phyloP scores from a whole-genome alignment of 2,329 filamentous ascomycete genomes.

The Bisporella sp. region DNA sequence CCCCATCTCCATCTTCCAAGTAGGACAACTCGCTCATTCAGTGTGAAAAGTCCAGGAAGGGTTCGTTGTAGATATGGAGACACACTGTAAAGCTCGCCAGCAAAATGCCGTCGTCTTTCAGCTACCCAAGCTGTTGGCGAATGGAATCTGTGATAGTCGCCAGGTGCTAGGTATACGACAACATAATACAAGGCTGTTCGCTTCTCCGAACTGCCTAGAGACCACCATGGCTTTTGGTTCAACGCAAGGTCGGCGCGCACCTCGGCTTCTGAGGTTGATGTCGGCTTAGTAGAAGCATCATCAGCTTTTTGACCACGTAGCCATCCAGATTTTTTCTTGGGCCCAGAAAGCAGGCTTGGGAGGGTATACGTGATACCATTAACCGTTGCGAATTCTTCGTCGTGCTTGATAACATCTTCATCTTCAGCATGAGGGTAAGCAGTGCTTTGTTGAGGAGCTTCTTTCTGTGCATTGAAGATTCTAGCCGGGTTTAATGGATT shows the following conservation, averaged over 20 bases:
- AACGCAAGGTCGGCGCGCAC: slow-evolving; percentile 79
- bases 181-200: slow-evolving; percentile 80
- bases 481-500: slow-evolving; percentile 35
- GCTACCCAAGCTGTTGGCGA: slow-evolving; percentile 94
- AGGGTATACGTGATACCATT: slow-evolving; percentile 96
- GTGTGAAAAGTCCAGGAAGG: slow-evolving; percentile 86
- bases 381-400: slow-evolving; percentile 88
- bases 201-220: slow-evolving; percentile 53
- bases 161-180: slow-evolving; percentile 92
- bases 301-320: slow-evolving; percentile 36
- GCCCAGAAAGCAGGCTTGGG: slow-evolving; percentile 78
- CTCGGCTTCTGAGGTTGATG: slow-evolving; percentile 68
- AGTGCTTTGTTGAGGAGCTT: slow-evolving; percentile 18
- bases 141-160: slow-evolving; percentile 98
- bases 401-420: slow-evolving; percentile 64
- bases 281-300: slow-evolving; percentile 67
- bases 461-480: slow-evolving; percentile 32
- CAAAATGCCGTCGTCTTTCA: slow-evolving; percentile 90
- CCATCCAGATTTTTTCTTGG: neutral
- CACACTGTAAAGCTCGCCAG: slow-evolving; percentile 90
- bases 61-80: slow-evolving; percentile 92
- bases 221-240: slow-evolving; percentile 64
- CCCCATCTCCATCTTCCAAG: slow-evolving; percentile 93
- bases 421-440: slow-evolving; percentile 26
- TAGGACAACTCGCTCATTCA: slow-evolving; percentile 93